phyloP scores from a whole-genome alignment of 2,329 filamentous ascomycete genomes.

The Hymenoscyphus albidus region DNA sequence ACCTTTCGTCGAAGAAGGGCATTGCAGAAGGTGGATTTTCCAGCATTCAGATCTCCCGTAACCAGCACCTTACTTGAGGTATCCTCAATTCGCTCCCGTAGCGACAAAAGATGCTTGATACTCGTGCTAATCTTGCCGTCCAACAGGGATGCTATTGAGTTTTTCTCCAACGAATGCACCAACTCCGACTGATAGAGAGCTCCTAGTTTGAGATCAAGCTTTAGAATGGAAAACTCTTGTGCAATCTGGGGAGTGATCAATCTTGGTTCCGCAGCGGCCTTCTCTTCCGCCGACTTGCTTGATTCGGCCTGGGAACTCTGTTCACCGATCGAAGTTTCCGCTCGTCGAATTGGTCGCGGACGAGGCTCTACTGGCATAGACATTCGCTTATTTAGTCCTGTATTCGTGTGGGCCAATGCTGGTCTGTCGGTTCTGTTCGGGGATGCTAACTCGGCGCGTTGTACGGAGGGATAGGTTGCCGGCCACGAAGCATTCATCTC shows the following conservation, averaged over 20 bases:
- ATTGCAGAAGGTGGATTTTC: slow-evolving; percentile 98
- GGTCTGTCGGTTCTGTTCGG: slow-evolving; percentile 53
- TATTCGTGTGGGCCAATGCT: slow-evolving; percentile 59
- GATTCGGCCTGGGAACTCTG: slow-evolving; percentile 59
- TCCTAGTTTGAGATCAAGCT: slow-evolving; percentile 89
- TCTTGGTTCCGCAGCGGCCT: slow-evolving; percentile 65
- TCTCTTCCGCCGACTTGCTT: slow-evolving; percentile 64
- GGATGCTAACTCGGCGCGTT: slow-evolving; percentile 49
- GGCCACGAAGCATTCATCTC: slow-evolving; percentile 91
- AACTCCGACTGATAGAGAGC: slow-evolving; percentile 81
- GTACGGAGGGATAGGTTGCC: slow-evolving; percentile 86
- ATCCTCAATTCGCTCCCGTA: slow-evolving; percentile 93
- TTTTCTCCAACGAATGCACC: slow-evolving; percentile 91
- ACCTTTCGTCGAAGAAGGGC: slow-evolving; percentile 90
- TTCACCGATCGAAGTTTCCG: slow-evolving; percentile 67
- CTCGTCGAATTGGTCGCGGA: slow-evolving; percentile 57
- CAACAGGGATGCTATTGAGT: slow-evolving; percentile 81
- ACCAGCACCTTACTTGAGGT: slow-evolving; percentile 95
- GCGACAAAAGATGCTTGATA: slow-evolving; percentile 79
- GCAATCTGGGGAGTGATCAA: slow-evolving; percentile 89
- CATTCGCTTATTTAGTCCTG: slow-evolving; percentile 40
- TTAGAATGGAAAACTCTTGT: slow-evolving; percentile 92
- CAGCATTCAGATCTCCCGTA: slow-evolving; percentile 93
- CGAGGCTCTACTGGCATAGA: slow-evolving; percentile 36
- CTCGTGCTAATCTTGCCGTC: slow-evolving; percentile 94